Evolutionary conservation across 345 rosid genomes (phyloP).

Genomic region (Hypericum androsaemum): DNA sequence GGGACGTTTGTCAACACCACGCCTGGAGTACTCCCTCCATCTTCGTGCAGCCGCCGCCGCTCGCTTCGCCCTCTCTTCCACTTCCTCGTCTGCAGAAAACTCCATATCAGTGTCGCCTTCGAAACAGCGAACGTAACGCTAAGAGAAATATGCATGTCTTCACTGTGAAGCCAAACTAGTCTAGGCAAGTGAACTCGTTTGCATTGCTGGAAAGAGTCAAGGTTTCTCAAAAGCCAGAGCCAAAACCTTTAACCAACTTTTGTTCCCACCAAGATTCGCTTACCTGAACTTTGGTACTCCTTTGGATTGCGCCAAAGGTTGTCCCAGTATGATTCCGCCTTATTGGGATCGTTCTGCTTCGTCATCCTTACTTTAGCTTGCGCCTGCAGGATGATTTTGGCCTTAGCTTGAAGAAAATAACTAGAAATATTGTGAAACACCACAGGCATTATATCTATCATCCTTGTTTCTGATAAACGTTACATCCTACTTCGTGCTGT

Average conservation of each 20-base stretch:
- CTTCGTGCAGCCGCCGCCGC: slow-evolving; percentile 81
- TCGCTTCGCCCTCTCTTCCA: slow-evolving; percentile 56
- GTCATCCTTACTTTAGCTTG: slow-evolving; percentile 70
- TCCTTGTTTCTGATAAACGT: too few relatives aligned
- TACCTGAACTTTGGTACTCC: slow-evolving; percentile 53
- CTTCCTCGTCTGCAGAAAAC: slow-evolving; percentile 64
- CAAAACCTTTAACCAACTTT: background rate
- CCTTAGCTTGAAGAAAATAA: too few relatives aligned
- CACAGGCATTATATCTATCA: too few relatives aligned
- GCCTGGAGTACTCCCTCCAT: slow-evolving; percentile 92
- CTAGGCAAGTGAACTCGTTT: background rate
- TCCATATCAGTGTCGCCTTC: background rate
- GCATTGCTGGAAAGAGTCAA: background rate
- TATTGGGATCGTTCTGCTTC: slow-evolving; percentile 41
- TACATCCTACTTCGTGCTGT: too few relatives aligned
- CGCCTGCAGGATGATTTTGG: slow-evolving; percentile 31
- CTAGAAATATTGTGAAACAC: too few relatives aligned
- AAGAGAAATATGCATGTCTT: background rate
- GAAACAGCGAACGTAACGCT: background rate
- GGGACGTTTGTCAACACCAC: slow-evolving; percentile 73
- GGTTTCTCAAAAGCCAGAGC: too few relatives aligned
- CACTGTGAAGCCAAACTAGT: background rate
- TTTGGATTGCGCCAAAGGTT: slow-evolving; percentile 54
- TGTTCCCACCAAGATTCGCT: background rate
- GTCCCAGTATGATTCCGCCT: slow-evolving; percentile 59